Percentiles rank a stretch among this genome's conserved stretches.
Conservation (phyloP, 2,329 filamentous ascomycete species). For the Penicillium janthinellum region DNA sequence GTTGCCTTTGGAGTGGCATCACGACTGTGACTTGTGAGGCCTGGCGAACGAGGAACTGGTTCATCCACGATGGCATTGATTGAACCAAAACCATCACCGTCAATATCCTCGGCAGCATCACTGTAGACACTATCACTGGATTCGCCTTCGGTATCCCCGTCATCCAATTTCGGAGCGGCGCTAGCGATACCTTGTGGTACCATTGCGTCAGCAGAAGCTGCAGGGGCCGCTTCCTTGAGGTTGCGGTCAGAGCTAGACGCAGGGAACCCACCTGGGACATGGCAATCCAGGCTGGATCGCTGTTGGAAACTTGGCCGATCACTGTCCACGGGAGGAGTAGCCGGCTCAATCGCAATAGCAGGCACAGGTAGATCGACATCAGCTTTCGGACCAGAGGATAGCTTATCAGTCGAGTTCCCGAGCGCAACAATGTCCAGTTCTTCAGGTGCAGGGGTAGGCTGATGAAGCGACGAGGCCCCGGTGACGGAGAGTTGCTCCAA, state of each 20-base stretch:
- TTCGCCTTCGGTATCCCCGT: conserved; percentile 39
- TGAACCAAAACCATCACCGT: conserved; percentile 51
- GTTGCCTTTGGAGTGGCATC: conserved; percentile 22
- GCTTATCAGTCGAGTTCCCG: conserved; percentile 8
- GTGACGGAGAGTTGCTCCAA: conserved; percentile 20
- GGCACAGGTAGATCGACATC: conserved; percentile 37
- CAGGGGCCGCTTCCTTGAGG: conserved; percentile 10
- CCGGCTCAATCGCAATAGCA: conserved; percentile 49
- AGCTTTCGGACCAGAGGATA: conserved; percentile 11
- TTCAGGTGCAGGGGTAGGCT: neutral
- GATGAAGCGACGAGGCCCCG: conserved; percentile 3
- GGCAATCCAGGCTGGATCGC: conserved; percentile 45
- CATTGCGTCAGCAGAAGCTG: conserved; percentile 9
- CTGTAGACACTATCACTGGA: conserved; percentile 52
- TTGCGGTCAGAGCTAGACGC: conserved; percentile 28
- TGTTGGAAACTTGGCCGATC: conserved; percentile 25
- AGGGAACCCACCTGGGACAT: conserved; percentile 64
- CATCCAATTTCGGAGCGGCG: conserved; percentile 17
- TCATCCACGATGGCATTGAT: conserved; percentile 53
- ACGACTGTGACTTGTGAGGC: conserved; percentile 14
- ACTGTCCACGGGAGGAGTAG: conserved; percentile 50
- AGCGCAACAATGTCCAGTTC: conserved; percentile 11
- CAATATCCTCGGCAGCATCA: conserved; percentile 45
- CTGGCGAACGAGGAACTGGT: conserved; percentile 20
- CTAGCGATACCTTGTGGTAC: conserved; percentile 18